Percentiles rank a stretch among this genome's conserved stretches.
phyloP scores from a whole-genome alignment of 2,329 filamentous ascomycete species.

The Tolypocladium inflatum region DNA sequence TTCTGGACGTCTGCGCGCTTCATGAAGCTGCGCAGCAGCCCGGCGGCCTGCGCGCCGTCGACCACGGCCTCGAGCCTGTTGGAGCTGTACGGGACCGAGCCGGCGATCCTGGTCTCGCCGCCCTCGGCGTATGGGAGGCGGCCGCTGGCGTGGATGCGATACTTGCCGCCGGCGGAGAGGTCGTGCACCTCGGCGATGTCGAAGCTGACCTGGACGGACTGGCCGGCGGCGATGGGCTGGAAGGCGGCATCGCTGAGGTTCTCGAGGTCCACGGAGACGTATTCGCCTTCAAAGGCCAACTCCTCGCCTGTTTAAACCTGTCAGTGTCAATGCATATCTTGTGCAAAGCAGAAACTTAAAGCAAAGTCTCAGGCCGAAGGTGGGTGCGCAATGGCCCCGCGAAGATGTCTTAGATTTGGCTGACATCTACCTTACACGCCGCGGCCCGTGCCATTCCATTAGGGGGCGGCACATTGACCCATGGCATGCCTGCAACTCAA shows the following conservation, averaged over 20 bases:
- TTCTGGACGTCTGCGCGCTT: conserved; percentile 44
- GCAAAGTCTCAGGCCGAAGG: neutral
- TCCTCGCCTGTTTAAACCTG: conserved; percentile 17
- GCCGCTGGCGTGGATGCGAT: conserved; percentile 45
- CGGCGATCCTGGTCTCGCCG: conserved; percentile 41
- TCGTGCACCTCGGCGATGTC: conserved; percentile 47
- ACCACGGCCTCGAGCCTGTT: conserved; percentile 49
- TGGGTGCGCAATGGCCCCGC: neutral
- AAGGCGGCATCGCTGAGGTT: conserved; percentile 39
- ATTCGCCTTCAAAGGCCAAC: conserved; percentile 42
- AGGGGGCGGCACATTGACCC: too few species aligned
- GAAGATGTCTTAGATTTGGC: too few species aligned
- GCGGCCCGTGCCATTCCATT: too few species aligned
- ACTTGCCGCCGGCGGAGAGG: conserved; percentile 38
- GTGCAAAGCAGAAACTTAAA: too few species aligned
- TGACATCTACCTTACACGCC: too few species aligned
- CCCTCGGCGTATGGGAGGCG: conserved; percentile 43
- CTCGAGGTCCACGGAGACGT: conserved; percentile 34
- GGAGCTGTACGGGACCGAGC: conserved; percentile 44
- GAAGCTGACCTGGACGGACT: conserved; percentile 42
- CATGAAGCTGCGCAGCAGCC: conserved; percentile 35
- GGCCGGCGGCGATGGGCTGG: conserved; percentile 33
- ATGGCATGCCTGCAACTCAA: too few species aligned
- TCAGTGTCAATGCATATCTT: too few species aligned
- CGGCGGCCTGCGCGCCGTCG: conserved; percentile 46